Percentiles rank a stretch among this genome's conserved stretches.
These are phyloP conservation scores for Trametes versicolor DNA, from an alignment of 1,284 basidiomycete species.

Conservation along the genomic window DNA sequence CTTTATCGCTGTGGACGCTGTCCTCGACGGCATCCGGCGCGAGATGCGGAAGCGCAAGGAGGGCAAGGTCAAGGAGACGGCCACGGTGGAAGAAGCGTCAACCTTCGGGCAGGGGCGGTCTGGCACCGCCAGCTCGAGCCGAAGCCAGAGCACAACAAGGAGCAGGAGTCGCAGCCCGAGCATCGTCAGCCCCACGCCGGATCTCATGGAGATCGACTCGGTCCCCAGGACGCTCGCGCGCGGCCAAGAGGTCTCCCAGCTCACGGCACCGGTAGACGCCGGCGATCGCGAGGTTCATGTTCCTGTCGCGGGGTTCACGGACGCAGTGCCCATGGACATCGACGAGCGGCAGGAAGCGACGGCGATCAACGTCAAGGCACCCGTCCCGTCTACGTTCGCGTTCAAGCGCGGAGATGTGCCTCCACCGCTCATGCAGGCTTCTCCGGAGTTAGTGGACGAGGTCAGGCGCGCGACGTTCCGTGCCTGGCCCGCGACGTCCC, in stretches of 20 bases:
- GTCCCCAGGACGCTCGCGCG: slow-evolving; percentile 26
- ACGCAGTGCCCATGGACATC: slow-evolving; percentile 40
- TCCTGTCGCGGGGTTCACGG: slow-evolving; percentile 40
- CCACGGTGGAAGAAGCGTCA: slow-evolving; percentile 26
- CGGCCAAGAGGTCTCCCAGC: slow-evolving; percentile 35
- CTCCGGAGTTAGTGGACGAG: slow-evolving; percentile 38
- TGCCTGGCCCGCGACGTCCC: slow-evolving; percentile 25
- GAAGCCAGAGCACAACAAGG: slow-evolving; percentile 33
- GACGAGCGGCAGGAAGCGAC: slow-evolving; percentile 27
- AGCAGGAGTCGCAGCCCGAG: slow-evolving; percentile 33
- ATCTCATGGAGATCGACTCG: slow-evolving; percentile 46
- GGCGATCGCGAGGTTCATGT: slow-evolving; percentile 46
- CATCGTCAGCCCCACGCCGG: slow-evolving; percentile 32
- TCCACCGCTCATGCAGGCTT: slow-evolving; percentile 33
- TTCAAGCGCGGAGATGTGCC: slow-evolving; percentile 19
- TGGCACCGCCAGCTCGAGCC: slow-evolving; percentile 18
- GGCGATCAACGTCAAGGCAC: background rate
- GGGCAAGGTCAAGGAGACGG: slow-evolving; percentile 32
- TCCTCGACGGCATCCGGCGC: slow-evolving; percentile 79
- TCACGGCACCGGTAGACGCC: slow-evolving; percentile 47
- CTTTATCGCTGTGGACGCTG: slow-evolving; percentile 89
- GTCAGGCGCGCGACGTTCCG: slow-evolving; percentile 36
- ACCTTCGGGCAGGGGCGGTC: slow-evolving; percentile 28
- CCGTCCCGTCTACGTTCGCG: slow-evolving; percentile 9
- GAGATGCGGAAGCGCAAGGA: slow-evolving; percentile 60